Evolutionary conservation across 164 flowering plant species (phyloP).

Genomic region (Liquidambar formosana): DNA sequence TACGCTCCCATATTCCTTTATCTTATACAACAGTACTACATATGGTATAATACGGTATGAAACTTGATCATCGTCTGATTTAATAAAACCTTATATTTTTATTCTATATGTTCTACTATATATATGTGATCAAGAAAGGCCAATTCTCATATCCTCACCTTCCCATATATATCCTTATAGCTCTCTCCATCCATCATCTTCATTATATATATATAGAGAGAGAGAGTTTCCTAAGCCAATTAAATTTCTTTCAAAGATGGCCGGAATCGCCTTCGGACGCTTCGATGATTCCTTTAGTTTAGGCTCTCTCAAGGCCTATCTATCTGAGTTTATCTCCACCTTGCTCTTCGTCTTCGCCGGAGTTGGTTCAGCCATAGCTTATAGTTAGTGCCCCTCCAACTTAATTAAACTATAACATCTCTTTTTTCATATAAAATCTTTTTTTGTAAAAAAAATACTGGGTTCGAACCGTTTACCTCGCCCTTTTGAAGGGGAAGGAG

Average conservation of each 20-base stretch:
- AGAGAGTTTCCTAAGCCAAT: too few species aligned
- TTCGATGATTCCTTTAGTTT: constrained; percentile 71
- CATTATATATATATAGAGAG: too few species aligned
- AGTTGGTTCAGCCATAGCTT: constrained; percentile 88
- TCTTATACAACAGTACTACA: not conserved
- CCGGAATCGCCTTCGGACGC: constrained; percentile 68
- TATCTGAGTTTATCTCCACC: constrained; percentile 89
- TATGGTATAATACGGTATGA: too few species aligned
- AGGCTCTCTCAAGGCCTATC: constrained; percentile 68
- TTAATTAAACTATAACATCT: too few species aligned
- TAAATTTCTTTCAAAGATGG: constrained; percentile 34
- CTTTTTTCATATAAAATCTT: too few species aligned
- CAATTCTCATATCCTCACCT: constrained; percentile 6
- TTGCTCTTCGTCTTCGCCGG: constrained; percentile 86
- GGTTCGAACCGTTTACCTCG: too few species aligned
- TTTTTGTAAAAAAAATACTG: too few species aligned
- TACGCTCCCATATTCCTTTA: not conserved
- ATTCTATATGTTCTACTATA: not conserved
- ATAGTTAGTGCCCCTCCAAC: constrained; percentile 35
- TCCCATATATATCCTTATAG: too few species aligned
- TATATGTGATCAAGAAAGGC: not conserved
- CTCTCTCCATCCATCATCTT: too few species aligned
- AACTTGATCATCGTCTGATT: not conserved
- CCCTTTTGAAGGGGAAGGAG: too few species aligned
- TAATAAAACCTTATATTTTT: not conserved